A percentile compares a stretch with the other conserved stretches of the same genome.
Evolutionary conservation across 116 monocot genomes (phyloP).

Genomic region (Posidonia oceanica): DNA sequence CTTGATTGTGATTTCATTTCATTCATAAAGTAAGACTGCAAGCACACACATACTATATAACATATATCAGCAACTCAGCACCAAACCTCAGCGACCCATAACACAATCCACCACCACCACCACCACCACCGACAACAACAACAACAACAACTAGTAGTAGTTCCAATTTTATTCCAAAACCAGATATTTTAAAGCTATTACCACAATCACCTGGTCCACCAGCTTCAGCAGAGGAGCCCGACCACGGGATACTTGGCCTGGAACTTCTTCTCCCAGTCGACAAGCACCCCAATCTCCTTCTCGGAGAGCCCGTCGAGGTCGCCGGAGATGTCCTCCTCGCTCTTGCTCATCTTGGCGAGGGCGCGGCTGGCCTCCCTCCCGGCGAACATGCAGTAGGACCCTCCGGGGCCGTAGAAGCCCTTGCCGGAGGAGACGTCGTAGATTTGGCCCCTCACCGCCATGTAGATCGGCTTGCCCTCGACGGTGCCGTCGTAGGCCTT

Average conservation of each 20-base stretch:
- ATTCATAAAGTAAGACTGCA: too few relatives aligned
- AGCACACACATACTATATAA: too few relatives aligned
- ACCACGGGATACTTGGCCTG: conserved; percentile 82
- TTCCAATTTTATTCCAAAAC: not conserved
- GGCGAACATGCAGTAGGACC: conserved; percentile 76
- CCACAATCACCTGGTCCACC: not conserved
- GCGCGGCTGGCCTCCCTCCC: conserved; percentile 82
- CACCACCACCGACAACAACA: too few relatives aligned
- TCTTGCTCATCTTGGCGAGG: conserved; percentile 91
- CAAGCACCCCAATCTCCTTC: conserved; percentile 69
- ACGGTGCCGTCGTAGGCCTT: conserved; percentile 57
- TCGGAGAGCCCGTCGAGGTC: conserved; percentile 59
- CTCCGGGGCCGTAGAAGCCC: conserved; percentile 87
- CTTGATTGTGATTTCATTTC: too few relatives aligned
- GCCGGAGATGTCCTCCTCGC: conserved; percentile 46
- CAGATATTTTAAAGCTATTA: not conserved
- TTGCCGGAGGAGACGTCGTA: conserved; percentile 77
- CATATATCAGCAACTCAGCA: too few relatives aligned
- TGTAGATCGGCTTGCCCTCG: conserved; percentile 74
- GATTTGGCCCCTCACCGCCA: conserved; percentile 53
- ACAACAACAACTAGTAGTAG: not conserved
- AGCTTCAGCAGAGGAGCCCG: conserved; percentile 36
- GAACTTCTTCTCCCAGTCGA: conserved; percentile 94
- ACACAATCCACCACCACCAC: too few relatives aligned
- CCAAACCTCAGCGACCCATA: too few relatives aligned